Base-by-base conservation (phyloP, 2,329 filamentous ascomycete species). In the Neonectria coccinea region DNA sequence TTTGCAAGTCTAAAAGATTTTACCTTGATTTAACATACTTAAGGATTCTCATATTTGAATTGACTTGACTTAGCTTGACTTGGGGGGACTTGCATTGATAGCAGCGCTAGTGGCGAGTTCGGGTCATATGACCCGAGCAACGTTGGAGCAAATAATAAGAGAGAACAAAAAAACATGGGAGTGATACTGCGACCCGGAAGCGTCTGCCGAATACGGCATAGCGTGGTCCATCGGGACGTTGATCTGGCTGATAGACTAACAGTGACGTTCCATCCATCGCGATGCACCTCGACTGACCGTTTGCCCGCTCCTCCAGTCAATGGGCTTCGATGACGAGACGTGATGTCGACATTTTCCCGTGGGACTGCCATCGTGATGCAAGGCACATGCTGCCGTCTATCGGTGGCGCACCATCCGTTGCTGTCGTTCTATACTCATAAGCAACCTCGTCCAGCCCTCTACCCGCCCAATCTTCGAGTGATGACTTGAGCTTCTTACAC, bases 261-360 rank as follows among this genome's bases (percentile, higher is more conserved):
- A 27, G 63, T 66, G 65, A 67, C 65, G 65, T 67, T 67, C 62
- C 65, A 67, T 67, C 56, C 65, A 60, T 59, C 62, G 57, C 20
- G 62, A 63, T 53, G 50, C 59, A 54, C 51, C 29, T 55, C 14
- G 39, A 47, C 54, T 44, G 18, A 33, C 60, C 54, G 29, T 18
- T 27, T 59, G n/a, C 11, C 22, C 53, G 29, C 25, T 45, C 48
- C 44, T 44, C 61, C 54, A 66, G 33, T 59, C 25, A 51, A 25
- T 29, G 29, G 25, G 14, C 31, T 14, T 25, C 22, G 45, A 56
- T 64, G 31, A 42, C 51, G 61, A 64, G 27, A 31, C 25, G 50
- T 9, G 22, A 51, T 47, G 36, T 56, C 44, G 50, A 55, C 36
- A 33, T 27, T n/a, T 29, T 48, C 41, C n/a, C 54, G 52, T 64